phyloP scores from a whole-genome alignment of 1,139 yeast genomes.

The Hanseniaspora gamundiae region DNA sequence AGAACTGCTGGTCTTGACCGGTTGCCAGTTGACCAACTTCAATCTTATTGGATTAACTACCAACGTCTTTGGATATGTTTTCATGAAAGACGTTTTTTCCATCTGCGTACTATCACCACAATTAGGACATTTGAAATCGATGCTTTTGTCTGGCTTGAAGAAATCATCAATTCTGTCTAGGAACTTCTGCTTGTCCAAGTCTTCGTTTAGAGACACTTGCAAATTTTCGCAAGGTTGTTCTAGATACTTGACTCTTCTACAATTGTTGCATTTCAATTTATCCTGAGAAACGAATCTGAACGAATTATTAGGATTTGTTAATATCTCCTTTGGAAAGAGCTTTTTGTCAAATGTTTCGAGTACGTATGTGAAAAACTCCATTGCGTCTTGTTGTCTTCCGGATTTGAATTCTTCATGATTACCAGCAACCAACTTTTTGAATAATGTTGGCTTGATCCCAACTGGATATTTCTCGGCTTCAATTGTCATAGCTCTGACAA shows the following conservation, averaged over 20 bases:
- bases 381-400: conserved; percentile 89
- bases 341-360: conserved; percentile 45
- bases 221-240: conserved; percentile 55
- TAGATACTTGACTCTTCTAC: conserved; percentile 49
- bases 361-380: conserved; percentile 68
- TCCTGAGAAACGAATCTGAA: conserved; percentile 58
- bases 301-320: conserved; percentile 33
- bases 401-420: conserved; percentile 75
- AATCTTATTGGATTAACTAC: conserved; percentile 71
- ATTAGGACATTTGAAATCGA: conserved; percentile 58
- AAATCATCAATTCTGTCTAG: conserved; percentile 37
- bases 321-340: conserved; percentile 21
- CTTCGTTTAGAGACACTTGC: conserved; percentile 45
- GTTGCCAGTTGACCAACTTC: conserved; percentile 80
- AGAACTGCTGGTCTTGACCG: conserved; percentile 70
- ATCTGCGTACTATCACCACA: conserved; percentile 33
- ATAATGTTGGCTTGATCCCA: conserved; percentile 67
- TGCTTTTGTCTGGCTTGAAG: conserved; percentile 36
- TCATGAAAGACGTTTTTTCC: conserved; percentile 42
- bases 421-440: conserved; percentile 65
- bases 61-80: conserved; percentile 57
- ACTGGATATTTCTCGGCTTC: conserved; percentile 47
- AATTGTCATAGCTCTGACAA: conserved; percentile 67
- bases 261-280: conserved; percentile 49
- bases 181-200: conserved; percentile 34